Conservation (phyloP, 306 rosid genomes). For the Styphnolobium japonicum region DNA sequence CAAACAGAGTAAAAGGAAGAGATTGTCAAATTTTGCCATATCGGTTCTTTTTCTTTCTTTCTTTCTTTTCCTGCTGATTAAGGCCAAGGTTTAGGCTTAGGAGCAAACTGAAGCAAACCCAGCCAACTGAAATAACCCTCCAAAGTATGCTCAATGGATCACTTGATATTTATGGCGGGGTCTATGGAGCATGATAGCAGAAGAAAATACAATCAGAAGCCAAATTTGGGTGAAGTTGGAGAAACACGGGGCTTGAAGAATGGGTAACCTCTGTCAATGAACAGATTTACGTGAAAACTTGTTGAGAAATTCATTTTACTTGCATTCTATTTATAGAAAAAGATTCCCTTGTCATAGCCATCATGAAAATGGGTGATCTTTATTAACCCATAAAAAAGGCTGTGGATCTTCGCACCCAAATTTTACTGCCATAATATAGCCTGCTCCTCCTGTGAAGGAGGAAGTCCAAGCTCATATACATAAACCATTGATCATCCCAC, state of each 20-base stretch:
- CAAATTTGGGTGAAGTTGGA: conserved; percentile 3
- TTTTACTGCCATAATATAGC: not conserved
- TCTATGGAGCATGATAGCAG: not conserved
- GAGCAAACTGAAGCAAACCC: not conserved
- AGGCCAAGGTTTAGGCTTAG: not conserved
- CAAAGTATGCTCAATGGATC: not conserved
- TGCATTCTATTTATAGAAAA: conserved; percentile 13
- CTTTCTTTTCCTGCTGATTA: not conserved
- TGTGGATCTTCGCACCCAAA: not conserved
- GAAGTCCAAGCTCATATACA: not conserved
- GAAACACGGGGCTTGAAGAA: conserved; percentile 18
- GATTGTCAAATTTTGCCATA: not conserved
- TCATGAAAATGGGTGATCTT: not conserved
- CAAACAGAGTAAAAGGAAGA: not conserved
- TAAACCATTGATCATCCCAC: not conserved
- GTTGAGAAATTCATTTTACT: not conserved
- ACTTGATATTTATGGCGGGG: not conserved
- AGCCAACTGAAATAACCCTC: conserved; percentile 2
- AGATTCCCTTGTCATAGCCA: not conserved
- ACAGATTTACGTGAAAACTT: not conserved
- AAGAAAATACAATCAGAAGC: not conserved
- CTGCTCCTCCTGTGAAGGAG: not conserved
- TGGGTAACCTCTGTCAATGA: conserved; percentile 9
- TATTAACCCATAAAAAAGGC: not conserved
- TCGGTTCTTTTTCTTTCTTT: not conserved